A percentile compares a stretch with the other conserved stretches of the same genome.
Evolutionary conservation across 2,329 filamentous ascomycete genomes (phyloP).

Genomic region (Didymella lethalis): DNA sequence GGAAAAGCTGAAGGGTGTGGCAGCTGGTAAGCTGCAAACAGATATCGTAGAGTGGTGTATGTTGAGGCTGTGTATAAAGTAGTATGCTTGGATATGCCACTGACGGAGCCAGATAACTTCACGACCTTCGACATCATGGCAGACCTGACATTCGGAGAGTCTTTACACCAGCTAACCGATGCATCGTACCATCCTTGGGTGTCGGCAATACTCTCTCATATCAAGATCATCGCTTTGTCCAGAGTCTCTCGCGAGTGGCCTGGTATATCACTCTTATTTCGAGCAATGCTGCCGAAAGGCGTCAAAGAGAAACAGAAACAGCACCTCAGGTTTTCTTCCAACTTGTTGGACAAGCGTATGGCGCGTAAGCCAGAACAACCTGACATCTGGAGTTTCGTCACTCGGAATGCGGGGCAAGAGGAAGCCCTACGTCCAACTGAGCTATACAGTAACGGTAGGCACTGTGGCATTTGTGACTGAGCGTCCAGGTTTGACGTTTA

Average conservation of each 20-base stretch:
- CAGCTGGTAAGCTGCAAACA: constrained; percentile 12
- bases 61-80: neutral
- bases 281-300: constrained; percentile 13
- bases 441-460: constrained; percentile 16
- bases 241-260: constrained; percentile 21
- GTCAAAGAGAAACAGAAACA: constrained; percentile 19
- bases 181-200: constrained; percentile 47
- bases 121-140: constrained; percentile 38
- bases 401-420: neutral
- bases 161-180: constrained; percentile 41
- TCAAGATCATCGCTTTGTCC: constrained; percentile 24
- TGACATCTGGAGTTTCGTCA: neutral
- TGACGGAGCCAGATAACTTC: constrained; percentile 11
- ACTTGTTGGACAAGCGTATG: constrained; percentile 34
- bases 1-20: constrained; percentile 42
- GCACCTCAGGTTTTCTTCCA: constrained; percentile 24
- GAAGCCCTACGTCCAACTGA: neutral
- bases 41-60: constrained; percentile 36
- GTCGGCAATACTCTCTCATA: constrained; percentile 34
- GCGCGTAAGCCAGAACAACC: constrained; percentile 23
- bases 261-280: constrained; percentile 16
- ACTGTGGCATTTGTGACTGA: constrained; percentile 39
- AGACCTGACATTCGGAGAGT: constrained; percentile 45
- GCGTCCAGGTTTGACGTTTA: constrained; percentile 36
- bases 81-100: neutral